phyloP scores from a whole-genome alignment of 2,329 filamentous ascomycete genomes.

The Leptodontidium sp. region DNA sequence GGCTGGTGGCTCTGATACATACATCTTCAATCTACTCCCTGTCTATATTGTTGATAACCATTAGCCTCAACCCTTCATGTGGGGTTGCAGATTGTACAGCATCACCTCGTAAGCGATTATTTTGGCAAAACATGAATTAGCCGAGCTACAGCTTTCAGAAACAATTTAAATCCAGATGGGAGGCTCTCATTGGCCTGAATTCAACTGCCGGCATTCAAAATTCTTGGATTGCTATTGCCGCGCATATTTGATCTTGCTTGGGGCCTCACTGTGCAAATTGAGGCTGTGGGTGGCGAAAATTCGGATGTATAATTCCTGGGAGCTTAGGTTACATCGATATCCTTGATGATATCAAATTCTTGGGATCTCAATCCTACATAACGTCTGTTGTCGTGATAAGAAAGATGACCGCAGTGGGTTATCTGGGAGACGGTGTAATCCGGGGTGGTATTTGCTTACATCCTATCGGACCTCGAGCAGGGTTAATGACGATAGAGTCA shows the following conservation, averaged over 20 bases:
- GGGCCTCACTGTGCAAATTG: background rate
- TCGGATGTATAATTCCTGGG: background rate
- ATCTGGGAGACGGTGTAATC: too few relatives aligned
- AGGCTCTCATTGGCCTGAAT: background rate
- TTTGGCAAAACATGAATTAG: conserved; percentile 15
- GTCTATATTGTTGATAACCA: background rate
- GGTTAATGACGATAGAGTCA: too few relatives aligned
- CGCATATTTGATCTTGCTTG: background rate
- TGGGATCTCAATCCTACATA: too few relatives aligned
- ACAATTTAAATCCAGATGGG: background rate
- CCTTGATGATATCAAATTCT: too few relatives aligned
- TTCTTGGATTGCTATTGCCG: background rate
- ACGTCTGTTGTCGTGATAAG: too few relatives aligned
- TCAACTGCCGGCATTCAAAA: background rate
- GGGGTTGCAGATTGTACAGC: background rate
- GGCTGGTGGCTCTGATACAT: background rate
- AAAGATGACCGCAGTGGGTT: too few relatives aligned
- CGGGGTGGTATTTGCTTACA: too few relatives aligned
- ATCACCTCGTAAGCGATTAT: background rate
- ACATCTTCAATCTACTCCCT: background rate
- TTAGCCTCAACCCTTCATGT: background rate
- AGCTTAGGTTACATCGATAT: too few relatives aligned
- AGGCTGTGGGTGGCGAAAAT: background rate
- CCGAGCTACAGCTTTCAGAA: background rate
- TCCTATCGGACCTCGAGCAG: too few relatives aligned